Conservation (phyloP, 805 yeast species). For the Sugiyamaella chiloensis region DNA sequence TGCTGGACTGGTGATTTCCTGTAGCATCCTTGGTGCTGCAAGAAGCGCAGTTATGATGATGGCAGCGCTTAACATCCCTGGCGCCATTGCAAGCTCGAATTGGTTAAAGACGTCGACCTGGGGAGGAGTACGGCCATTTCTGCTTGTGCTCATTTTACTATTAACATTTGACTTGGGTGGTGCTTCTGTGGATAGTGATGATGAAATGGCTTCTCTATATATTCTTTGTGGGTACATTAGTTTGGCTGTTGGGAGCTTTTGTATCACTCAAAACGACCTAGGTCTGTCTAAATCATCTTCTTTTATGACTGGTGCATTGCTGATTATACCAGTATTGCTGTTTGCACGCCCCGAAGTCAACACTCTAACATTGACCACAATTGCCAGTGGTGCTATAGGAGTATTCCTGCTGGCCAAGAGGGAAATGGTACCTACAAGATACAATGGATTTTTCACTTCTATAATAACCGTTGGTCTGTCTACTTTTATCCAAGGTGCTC, state of each 20-base stretch:
- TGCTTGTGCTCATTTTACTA: slow-evolving; percentile 12
- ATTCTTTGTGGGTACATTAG: slow-evolving; percentile 18
- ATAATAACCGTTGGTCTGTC: slow-evolving; percentile 22
- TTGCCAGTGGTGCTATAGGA: slow-evolving; percentile 30
- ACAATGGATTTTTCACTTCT: slow-evolving; percentile 26
- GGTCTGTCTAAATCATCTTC: slow-evolving; percentile 12
- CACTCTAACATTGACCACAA: slow-evolving; percentile 22
- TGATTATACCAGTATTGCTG: slow-evolving; percentile 21
- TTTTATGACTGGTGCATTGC: slow-evolving; percentile 11
- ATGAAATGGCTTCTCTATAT: not conserved
- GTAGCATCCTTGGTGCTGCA: slow-evolving; percentile 24
- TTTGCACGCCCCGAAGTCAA: slow-evolving; percentile 14
- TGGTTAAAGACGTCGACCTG: not conserved
- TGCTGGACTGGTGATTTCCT: slow-evolving; percentile 20
- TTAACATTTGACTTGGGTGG: slow-evolving; percentile 20
- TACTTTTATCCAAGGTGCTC: slow-evolving; percentile 10
- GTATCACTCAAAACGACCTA: slow-evolving; percentile 9
- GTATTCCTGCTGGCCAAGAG: slow-evolving; percentile 30
- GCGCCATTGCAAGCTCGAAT: not conserved
- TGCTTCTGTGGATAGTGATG: not conserved
- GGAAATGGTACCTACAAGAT: slow-evolving; percentile 28
- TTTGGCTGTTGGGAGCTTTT: slow-evolving; percentile 16
- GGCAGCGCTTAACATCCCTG: slow-evolving; percentile 23
- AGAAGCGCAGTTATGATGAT: slow-evolving; percentile 22
- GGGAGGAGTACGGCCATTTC: slow-evolving; percentile 14